Percentiles rank a stretch among this genome's conserved stretches.
Conservation (phyloP, 2,329 filamentous ascomycete genomes). For the Botrytis pseudocinerea region DNA sequence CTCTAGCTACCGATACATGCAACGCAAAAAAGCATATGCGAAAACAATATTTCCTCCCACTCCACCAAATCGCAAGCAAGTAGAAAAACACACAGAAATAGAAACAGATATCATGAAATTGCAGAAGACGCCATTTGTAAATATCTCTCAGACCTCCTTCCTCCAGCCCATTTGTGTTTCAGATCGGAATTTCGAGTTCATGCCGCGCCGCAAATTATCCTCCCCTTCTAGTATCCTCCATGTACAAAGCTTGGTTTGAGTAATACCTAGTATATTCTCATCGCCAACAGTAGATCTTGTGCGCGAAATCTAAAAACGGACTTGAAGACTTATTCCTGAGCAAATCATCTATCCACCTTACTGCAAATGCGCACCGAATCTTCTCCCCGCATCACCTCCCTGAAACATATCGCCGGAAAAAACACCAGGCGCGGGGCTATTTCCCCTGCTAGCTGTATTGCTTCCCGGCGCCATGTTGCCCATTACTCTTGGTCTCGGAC, state of each 20-base stretch:
- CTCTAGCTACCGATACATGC: background rate
- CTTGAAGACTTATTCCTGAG: background rate
- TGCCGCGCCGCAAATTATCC: background rate
- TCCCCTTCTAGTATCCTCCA: background rate
- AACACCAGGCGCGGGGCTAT: slow-evolving; percentile 33
- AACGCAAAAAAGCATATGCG: background rate
- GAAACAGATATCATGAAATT: background rate
- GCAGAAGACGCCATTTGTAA: background rate
- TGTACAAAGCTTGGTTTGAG: background rate
- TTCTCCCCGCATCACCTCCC: background rate
- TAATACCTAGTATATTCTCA: background rate
- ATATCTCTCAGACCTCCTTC: background rate
- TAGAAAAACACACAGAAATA: background rate
- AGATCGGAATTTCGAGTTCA: background rate
- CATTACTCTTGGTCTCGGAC: slow-evolving; percentile 25
- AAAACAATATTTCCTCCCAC: background rate
- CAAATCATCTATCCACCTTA: background rate
- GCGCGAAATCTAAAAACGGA: background rate
- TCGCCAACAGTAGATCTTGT: background rate
- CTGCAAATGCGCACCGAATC: slow-evolving; percentile 20
- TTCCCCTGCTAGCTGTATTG: slow-evolving; percentile 31
- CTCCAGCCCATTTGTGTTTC: background rate
- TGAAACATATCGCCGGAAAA: slow-evolving; percentile 17
- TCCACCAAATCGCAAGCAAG: background rate
- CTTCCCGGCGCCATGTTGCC: slow-evolving; percentile 24